phyloP scores from a whole-genome alignment of 2,329 filamentous ascomycete species.

The Graphiopsis chlorocephala region DNA sequence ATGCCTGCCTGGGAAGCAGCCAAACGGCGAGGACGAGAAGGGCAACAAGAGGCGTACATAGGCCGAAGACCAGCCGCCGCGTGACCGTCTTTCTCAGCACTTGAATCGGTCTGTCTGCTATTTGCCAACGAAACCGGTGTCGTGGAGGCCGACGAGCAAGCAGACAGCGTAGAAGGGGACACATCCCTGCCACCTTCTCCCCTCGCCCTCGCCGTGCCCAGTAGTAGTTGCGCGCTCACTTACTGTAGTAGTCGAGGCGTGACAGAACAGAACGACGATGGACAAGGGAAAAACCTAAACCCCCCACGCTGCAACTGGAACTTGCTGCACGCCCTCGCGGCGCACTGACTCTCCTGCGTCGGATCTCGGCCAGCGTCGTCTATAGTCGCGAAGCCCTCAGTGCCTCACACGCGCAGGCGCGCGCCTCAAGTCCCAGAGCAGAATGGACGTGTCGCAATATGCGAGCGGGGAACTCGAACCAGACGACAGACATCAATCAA shows the following conservation, averaged over 20 bases:
- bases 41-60: conserved; percentile 3
- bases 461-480: background rate
- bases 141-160: background rate
- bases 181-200: conserved; percentile 3
- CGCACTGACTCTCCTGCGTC: background rate
- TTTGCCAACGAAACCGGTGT: background rate
- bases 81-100: conserved; percentile 10
- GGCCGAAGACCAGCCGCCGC: conserved; percentile 13
- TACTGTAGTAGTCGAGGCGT: background rate
- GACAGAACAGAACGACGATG: background rate
- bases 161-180: background rate
- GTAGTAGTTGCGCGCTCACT: background rate
- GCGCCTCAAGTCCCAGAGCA: conserved; percentile 1
- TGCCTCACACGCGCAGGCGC: background rate
- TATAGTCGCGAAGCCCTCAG: conserved; percentile 1
- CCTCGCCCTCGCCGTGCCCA: background rate
- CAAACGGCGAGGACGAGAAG: background rate
- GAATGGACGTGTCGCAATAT: background rate
- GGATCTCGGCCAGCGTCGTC: conserved; percentile 3
- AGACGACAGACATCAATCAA: background rate
- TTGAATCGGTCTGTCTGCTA: background rate
- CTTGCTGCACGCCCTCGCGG: background rate
- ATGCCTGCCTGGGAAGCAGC: background rate
- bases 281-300: background rate
- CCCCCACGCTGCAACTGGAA: conserved; percentile 4